Percentiles rank a stretch among this genome's conserved stretches.
phyloP scores from a whole-genome alignment of 1,284 basidiomycete species.

The Ceratobasidium sp. region DNA sequence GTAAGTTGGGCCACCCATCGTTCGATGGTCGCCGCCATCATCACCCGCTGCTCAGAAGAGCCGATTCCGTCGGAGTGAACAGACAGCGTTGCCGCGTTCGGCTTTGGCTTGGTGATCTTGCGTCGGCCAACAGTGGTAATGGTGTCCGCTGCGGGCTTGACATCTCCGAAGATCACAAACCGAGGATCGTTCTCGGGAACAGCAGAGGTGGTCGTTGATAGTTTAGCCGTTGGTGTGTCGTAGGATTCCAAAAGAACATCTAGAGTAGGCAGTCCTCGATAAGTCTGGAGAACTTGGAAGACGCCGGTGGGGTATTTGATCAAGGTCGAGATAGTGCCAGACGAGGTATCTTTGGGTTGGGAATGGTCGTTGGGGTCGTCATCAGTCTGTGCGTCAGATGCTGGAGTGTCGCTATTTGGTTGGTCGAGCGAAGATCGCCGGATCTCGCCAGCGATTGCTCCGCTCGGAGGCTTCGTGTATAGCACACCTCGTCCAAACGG shows the following conservation, averaged over 20 bases:
- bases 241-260: slow-evolving; percentile 66
- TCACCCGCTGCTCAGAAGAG: slow-evolving; percentile 58
- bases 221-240: slow-evolving; percentile 51
- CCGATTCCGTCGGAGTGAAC: neutral
- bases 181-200: slow-evolving; percentile 83
- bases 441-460: neutral
- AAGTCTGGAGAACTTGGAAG: slow-evolving; percentile 84
- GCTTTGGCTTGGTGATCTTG: slow-evolving; percentile 46
- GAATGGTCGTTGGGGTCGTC: slow-evolving; percentile 16
- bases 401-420: neutral
- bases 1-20: slow-evolving; percentile 90
- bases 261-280: slow-evolving; percentile 71
- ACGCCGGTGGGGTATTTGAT: slow-evolving; percentile 54
- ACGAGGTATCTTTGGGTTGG: slow-evolving; percentile 35
- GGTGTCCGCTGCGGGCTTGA: slow-evolving; percentile 47
- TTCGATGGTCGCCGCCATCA: slow-evolving; percentile 88
- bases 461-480: slow-evolving; percentile 60
- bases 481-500: slow-evolving; percentile 77
- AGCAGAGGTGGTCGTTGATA: slow-evolving; percentile 56
- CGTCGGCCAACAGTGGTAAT: slow-evolving; percentile 46
- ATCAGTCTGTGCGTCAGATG: neutral
- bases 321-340: slow-evolving; percentile 8
- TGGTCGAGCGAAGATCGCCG: slow-evolving; percentile 5
- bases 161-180: slow-evolving; percentile 88
- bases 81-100: neutral